A percentile compares a stretch with the other conserved stretches of the same genome.
Evolutionary conservation across 345 rosid species (phyloP).

Genomic region (Eucalyptus tenuipes): DNA sequence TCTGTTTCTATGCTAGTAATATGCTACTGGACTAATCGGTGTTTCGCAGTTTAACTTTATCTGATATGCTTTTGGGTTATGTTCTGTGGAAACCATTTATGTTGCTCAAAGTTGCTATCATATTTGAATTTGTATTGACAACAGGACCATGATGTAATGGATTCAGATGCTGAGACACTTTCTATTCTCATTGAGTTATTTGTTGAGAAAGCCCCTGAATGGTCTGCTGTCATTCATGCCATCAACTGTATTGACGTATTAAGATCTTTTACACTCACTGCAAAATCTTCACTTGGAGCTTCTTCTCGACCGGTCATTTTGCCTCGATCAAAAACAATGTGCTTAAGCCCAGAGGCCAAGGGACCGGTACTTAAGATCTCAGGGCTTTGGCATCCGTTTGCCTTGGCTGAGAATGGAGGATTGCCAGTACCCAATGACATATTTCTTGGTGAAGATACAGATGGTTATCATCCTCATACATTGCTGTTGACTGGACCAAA

Average conservation of each 20-base stretch:
- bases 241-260: slow-evolving; percentile 66
- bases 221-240: slow-evolving; percentile 71
- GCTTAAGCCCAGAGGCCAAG: slow-evolving; percentile 14
- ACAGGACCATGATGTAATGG: slow-evolving; percentile 70
- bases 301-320: slow-evolving; percentile 59
- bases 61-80: neutral
- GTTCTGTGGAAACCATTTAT: neutral
- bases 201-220: slow-evolving; percentile 63
- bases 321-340: slow-evolving; percentile 24
- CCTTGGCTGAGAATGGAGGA: slow-evolving; percentile 58
- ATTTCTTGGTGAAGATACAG: slow-evolving; percentile 49
- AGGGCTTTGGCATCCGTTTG: slow-evolving; percentile 93
- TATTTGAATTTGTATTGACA: slow-evolving; percentile 3
- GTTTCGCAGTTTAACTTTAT: neutral
- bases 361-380: slow-evolving; percentile 56
- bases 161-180: slow-evolving; percentile 67
- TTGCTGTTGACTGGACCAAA: slow-evolving; percentile 90
- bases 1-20: neutral
- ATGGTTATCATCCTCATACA: slow-evolving; percentile 35
- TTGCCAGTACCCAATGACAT: slow-evolving; percentile 75
- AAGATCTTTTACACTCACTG: slow-evolving; percentile 59
- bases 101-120: neutral
- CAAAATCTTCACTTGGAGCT: slow-evolving; percentile 48
- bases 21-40: neutral
- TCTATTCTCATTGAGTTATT: slow-evolving; percentile 65